Percentiles rank a stretch among this genome's conserved stretches.
These are phyloP conservation scores for Xylaria cubensis DNA, from an alignment of 495 filamentous ascomycete genomes.

Conservation along the genomic window DNA sequence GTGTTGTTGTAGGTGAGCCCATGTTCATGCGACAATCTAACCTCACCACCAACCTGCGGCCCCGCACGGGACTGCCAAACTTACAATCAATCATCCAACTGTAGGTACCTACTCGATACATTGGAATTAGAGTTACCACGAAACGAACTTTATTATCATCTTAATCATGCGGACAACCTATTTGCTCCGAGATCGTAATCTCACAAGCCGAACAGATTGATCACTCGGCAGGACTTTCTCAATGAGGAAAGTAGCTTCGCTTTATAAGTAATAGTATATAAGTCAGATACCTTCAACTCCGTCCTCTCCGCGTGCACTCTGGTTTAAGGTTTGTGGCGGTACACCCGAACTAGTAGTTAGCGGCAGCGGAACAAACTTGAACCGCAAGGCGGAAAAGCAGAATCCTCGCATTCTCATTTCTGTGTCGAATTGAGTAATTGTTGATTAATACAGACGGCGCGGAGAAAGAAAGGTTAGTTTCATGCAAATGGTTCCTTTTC, in stretches of 20 bases:
- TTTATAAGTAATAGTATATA: background rate
- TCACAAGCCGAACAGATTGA: background rate
- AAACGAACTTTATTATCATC: background rate
- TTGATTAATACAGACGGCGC: background rate
- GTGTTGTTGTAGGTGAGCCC: slow-evolving; percentile 16
- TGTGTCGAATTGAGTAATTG: background rate
- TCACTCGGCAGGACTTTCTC: slow-evolving; percentile 5
- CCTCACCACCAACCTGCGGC: slow-evolving; percentile 12
- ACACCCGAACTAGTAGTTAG: no score
- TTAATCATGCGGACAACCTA: background rate
- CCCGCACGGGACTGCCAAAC: background rate
- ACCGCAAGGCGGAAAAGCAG: background rate
- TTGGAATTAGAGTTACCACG: background rate
- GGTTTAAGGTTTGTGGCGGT: background rate
- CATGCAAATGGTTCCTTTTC: background rate
- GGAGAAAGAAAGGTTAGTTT: background rate
- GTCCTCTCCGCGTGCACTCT: background rate
- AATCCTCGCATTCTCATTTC: background rate
- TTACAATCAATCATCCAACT: background rate
- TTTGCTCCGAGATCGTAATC: background rate
- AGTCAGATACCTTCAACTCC: background rate
- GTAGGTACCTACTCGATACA: background rate
- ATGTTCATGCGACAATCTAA: slow-evolving; percentile 12
- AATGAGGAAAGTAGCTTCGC: background rate
- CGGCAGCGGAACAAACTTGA: background rate